A percentile compares a stretch with the other conserved stretches of the same genome.
phyloP scores from a whole-genome alignment of 805 yeast genomes.

The Saccharomycopsis olivae region DNA sequence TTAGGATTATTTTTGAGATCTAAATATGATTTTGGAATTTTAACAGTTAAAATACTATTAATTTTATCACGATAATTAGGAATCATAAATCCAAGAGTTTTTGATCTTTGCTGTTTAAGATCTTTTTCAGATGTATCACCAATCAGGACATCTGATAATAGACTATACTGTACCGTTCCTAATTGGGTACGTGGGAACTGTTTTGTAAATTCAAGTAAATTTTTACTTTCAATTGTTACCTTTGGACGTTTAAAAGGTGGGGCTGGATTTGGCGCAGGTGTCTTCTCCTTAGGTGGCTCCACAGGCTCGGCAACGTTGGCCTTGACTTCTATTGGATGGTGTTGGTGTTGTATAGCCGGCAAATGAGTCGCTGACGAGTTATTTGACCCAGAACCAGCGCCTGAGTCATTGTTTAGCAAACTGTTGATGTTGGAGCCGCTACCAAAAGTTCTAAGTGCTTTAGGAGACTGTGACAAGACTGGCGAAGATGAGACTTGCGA shows the following conservation, averaged over 20 bases:
- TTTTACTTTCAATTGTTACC: slow-evolving; percentile 28
- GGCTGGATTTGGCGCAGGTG: too few species aligned
- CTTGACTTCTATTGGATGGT: too few species aligned
- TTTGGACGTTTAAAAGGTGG: slow-evolving; percentile 20
- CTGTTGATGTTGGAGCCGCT: too few species aligned
- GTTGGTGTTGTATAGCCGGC: too few species aligned
- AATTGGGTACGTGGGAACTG: slow-evolving; percentile 36
- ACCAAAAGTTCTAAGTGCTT: too few species aligned
- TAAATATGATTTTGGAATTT: slow-evolving; percentile 22
- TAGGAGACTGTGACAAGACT: too few species aligned
- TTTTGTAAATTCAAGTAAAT: slow-evolving; percentile 30
- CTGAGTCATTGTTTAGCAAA: too few species aligned
- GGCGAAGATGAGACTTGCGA: too few species aligned
- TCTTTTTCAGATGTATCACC: not conserved
- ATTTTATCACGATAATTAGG: slow-evolving; percentile 30
- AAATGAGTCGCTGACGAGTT: too few species aligned
- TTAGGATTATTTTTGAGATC: slow-evolving; percentile 13
- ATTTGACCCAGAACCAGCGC: too few species aligned
- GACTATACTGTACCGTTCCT: slow-evolving; percentile 43
- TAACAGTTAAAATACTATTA: slow-evolving; percentile 28
- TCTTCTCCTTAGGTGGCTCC: too few species aligned
- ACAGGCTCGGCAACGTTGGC: too few species aligned
- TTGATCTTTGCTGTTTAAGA: slow-evolving; percentile 9
- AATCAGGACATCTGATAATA: not conserved
- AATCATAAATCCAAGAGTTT: slow-evolving; percentile 19